Base-by-base conservation (phyloP, 768 basidiomycete species). In the Boletus subparvulus region DNA sequence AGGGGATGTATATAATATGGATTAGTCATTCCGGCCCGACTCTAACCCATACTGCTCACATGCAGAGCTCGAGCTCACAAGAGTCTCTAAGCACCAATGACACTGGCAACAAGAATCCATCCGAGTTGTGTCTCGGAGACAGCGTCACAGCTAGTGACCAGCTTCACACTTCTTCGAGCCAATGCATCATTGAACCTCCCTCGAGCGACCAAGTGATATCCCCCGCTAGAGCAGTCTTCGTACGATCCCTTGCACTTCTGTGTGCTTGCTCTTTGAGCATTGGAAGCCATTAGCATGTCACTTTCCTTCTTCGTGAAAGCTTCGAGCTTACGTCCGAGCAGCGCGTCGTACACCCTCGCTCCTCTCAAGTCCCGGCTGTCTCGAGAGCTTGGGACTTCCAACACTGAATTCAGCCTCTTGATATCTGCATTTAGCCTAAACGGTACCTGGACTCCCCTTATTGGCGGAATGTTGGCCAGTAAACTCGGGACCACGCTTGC, bases 401-500 rank as follows among this genome's bases (percentile, higher is more conserved):
- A 92, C 66, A 83, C 86, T 0, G 86, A 92, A 65, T 92, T 88
- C 71, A 84, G 86, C 43, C 77, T 92, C 40, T 75, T 94, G 37
- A 82, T 94, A 45, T 86, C 90, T 11, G 87, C 89, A 0, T 86
- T 85, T 65, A 88, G 84, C 55, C 71, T 94, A 36, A 91, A 92
- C 67, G 84, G 80, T 40, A 84, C 85, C 3, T 83, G 84, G 81
- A 94, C 92, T 9, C 92, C 91, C 0, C 79, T 93, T 7, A 77
- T 92, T 3, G 88, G 86, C 9, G 91, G 91, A 3, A 52, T 93
- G 6, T 75, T 92, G 41, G 84, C 85, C 10, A 85, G 81, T 63
- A 81, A 78, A 51, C 76, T 91, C 2, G 90, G 90, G 24, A 90
- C 90, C 3, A 88, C 89, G 0, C 69, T 77, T 30, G 83, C 84